Percentiles rank a stretch among this genome's conserved stretches.
phyloP scores from a whole-genome alignment of 2,329 filamentous ascomycete genomes.

The Fusarium sp. region DNA sequence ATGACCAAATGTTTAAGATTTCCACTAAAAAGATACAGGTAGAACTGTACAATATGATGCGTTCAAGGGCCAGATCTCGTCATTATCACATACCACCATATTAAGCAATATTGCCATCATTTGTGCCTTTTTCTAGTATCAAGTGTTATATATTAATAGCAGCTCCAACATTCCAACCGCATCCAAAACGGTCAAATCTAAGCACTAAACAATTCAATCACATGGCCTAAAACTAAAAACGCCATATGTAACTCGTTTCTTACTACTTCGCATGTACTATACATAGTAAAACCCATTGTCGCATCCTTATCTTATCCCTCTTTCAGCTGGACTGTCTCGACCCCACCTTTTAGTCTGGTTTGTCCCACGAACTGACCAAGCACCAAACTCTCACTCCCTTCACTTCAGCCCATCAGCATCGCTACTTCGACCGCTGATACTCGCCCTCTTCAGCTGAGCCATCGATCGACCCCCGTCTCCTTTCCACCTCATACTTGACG shows the following conservation, averaged over 20 bases:
- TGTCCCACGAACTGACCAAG: constrained; percentile 22
- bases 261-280: too few relatives aligned
- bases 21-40: not conserved
- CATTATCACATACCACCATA: constrained; percentile 19
- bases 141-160: not conserved
- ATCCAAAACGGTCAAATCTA: not conserved
- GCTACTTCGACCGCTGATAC: constrained; percentile 27
- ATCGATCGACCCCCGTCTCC: not conserved
- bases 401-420: constrained; percentile 28
- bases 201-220: too few relatives aligned
- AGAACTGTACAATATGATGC: constrained; percentile 3
- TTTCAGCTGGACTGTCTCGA: constrained; percentile 38
- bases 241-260: not conserved
- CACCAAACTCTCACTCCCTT: constrained; percentile 29
- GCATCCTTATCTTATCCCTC: constrained; percentile 20
- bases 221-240: constrained; percentile 1
- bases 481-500: not conserved
- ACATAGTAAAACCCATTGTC: not conserved
- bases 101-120: constrained; percentile 1
- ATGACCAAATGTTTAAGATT: not conserved
- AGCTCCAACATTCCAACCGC: not conserved
- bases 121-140: not conserved
- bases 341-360: constrained; percentile 34
- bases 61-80: constrained; percentile 5
- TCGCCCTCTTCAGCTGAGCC: constrained; percentile 11